A percentile compares a stretch with the other conserved stretches of the same genome.
phyloP scores from a whole-genome alignment of 2,329 filamentous ascomycete species.

The Periconia macrospinosa region DNA sequence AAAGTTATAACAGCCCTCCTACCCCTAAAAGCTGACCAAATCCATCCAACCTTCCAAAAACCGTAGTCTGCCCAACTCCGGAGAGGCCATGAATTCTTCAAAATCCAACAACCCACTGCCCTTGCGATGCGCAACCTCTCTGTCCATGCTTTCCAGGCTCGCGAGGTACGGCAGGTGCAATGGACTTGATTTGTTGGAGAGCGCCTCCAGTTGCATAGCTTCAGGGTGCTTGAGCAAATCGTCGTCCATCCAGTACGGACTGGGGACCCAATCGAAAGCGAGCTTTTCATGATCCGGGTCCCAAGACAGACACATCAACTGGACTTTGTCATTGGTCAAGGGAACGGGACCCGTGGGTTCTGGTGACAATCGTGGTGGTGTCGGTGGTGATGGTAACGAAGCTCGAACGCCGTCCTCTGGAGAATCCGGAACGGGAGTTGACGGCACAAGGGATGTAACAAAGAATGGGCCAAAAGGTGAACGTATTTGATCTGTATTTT shows the following conservation, averaged over 20 bases:
- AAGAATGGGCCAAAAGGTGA: not conserved
- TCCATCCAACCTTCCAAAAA: constrained; percentile 93
- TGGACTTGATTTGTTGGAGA: constrained; percentile 17
- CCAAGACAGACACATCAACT: no score
- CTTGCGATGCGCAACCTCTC: constrained; percentile 69
- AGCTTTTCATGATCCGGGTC: no score
- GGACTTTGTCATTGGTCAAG: no score
- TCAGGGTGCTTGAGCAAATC: no score
- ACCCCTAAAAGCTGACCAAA: constrained; percentile 57
- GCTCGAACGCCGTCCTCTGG: no score
- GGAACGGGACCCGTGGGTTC: no score
- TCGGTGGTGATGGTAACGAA: no score
- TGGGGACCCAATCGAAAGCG: no score
- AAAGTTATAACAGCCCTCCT: not conserved
- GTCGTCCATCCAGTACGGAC: no score
- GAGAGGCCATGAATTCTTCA: constrained; percentile 76
- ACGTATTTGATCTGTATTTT: no score
- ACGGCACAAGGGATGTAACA: not conserved
- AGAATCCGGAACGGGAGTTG: not conserved
- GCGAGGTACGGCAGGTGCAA: constrained; percentile 44
- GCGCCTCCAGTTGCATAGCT: constrained; percentile 6
- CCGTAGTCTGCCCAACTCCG: constrained; percentile 65
- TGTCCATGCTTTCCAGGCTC: constrained; percentile 65
- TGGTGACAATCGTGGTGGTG: no score
- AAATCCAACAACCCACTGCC: constrained; percentile 78